These are phyloP conservation scores for Lactarius indigo DNA, from an alignment of 768 basidiomycete genomes.

Conservation along the genomic window DNA sequence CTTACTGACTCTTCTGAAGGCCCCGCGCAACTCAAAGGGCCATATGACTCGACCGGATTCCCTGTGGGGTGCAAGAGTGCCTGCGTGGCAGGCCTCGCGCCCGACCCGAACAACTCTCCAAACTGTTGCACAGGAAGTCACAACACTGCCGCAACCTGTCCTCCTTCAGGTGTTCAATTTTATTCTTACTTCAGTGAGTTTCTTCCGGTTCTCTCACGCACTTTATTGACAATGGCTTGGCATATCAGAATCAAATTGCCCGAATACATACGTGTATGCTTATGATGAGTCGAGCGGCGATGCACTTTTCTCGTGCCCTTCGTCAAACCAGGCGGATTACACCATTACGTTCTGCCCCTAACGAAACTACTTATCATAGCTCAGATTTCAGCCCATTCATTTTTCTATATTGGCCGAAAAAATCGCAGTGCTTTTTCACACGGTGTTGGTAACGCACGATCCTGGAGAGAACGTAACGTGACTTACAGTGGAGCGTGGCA, in stretches of 20 bases:
- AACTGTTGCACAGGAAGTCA: conserved; percentile 55
- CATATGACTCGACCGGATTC: conserved; percentile 36
- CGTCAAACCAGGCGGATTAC: conserved; percentile 38
- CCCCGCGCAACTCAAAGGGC: conserved; percentile 35
- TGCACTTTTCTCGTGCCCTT: conserved; percentile 44
- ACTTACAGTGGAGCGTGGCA: too few species aligned
- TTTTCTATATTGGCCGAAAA: too few species aligned
- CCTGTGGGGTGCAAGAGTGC: conserved; percentile 45
- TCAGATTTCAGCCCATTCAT: too few species aligned
- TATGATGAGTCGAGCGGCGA: conserved; percentile 47
- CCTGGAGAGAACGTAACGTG: too few species aligned
- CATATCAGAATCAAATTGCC: conserved; percentile 39
- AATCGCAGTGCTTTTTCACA: too few species aligned
- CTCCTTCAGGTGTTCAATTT: conserved; percentile 41
- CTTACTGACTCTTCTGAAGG: conserved; percentile 26
- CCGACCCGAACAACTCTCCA: conserved; percentile 22
- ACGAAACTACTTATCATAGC: background rate
- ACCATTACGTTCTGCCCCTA: conserved; percentile 46
- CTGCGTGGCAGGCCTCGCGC: conserved; percentile 39
- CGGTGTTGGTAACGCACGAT: too few species aligned
- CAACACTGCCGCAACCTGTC: conserved; percentile 53
- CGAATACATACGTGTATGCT: conserved; percentile 49
- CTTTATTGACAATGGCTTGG: background rate
- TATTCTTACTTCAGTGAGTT: conserved; percentile 26
- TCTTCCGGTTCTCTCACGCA: too few species aligned